phyloP scores from a whole-genome alignment of 805 yeast genomes.

The Huiozyma naganishii region DNA sequence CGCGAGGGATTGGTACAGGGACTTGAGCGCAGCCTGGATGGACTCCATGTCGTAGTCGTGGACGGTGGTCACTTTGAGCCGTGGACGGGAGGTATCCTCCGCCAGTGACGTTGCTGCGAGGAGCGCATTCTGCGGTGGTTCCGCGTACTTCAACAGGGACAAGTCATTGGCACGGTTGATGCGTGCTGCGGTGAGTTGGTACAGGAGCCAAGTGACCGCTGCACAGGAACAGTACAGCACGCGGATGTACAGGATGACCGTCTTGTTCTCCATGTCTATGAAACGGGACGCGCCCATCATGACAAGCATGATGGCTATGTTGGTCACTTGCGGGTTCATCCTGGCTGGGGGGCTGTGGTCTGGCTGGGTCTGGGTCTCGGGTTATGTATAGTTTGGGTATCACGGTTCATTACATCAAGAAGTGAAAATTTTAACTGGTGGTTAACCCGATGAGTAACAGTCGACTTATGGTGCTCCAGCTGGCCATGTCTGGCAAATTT shows the following conservation, averaged over 20 bases:
- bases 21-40: conserved; percentile 66
- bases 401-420: too few relatives aligned
- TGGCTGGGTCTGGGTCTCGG: too few relatives aligned
- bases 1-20: conserved; percentile 79
- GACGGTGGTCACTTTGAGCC: conserved; percentile 80
- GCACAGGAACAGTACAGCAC: conserved; percentile 59
- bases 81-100: conserved; percentile 9
- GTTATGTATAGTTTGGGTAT: too few relatives aligned
- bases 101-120: too few relatives aligned
- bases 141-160: conserved; percentile 83
- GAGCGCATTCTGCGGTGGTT: conserved; percentile 40
- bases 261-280: conserved; percentile 80
- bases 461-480: neutral
- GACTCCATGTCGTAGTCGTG: conserved; percentile 91
- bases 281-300: conserved; percentile 92
- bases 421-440: too few relatives aligned
- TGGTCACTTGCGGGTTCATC: conserved; percentile 84
- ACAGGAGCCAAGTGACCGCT: conserved; percentile 50
- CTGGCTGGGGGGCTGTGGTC: neutral
- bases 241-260: conserved; percentile 63
- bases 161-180: conserved; percentile 74
- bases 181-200: conserved; percentile 48
- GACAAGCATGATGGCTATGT: conserved; percentile 82
- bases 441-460: too few relatives aligned
- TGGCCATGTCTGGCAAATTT: conserved; percentile 31